These are phyloP conservation scores for Periconia sp. DNA, from an alignment of 2,329 filamentous ascomycete species.

Conservation along the genomic window DNA sequence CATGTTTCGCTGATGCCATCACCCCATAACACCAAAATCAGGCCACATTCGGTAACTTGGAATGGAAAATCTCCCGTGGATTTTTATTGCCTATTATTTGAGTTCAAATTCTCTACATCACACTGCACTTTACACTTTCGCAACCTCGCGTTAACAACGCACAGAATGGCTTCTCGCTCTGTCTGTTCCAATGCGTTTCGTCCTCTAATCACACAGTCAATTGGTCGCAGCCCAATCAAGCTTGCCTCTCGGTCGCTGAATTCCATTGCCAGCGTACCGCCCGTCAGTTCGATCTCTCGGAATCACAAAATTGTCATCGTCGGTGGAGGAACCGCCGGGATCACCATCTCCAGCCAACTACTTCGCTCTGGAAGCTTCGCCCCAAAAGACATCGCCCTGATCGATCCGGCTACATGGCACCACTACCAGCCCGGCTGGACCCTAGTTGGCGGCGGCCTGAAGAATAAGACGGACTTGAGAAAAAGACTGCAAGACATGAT, in stretches of 20 bases:
- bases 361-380: conserved; percentile 60
- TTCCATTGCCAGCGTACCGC: conserved; percentile 15
- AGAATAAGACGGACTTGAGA: conserved; percentile 61
- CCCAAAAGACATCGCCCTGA: conserved; percentile 63
- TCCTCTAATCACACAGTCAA: neutral
- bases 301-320: conserved; percentile 68
- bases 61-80: neutral
- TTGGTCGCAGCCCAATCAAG: neutral
- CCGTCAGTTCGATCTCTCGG: conserved; percentile 34
- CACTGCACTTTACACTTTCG: neutral
- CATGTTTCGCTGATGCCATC: neutral
- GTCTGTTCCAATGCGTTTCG: neutral
- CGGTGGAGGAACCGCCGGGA: conserved; percentile 67
- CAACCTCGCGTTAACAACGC: neutral
- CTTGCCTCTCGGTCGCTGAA: neutral
- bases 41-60: neutral
- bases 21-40: neutral
- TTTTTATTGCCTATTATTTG: neutral
- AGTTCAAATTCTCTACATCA: no score
- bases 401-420: conserved; percentile 65
- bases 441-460: conserved; percentile 66
- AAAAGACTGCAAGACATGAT: conserved; percentile 55
- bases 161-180: neutral
- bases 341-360: conserved; percentile 68
- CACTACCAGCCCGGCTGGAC: conserved; percentile 73